Evolutionary conservation across 495 filamentous ascomycete genomes (phyloP).

Genomic region (Penicillium robsamsonii): DNA sequence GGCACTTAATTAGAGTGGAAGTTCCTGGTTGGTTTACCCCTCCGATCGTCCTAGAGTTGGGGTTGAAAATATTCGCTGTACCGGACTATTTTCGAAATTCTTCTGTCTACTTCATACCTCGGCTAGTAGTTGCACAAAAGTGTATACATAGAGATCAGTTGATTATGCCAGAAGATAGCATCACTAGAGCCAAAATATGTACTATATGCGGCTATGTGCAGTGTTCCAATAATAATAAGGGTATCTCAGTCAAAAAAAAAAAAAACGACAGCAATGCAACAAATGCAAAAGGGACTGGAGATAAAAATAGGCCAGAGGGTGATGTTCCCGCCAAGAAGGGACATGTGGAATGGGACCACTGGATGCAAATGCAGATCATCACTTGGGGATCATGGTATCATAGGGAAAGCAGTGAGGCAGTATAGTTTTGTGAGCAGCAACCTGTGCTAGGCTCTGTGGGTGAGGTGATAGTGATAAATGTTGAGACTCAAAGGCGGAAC

Average conservation of each 20-base stretch:
- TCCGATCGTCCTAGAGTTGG: too few species aligned
- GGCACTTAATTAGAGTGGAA: too few species aligned
- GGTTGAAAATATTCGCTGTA: too few species aligned
- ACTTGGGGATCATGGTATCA: constrained; percentile 14
- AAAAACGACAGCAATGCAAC: background rate
- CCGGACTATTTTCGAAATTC: background rate
- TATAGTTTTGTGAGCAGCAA: constrained; percentile 2
- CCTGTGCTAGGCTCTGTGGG: constrained; percentile 4
- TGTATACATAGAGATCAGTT: background rate
- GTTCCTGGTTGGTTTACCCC: too few species aligned
- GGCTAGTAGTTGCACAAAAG: background rate
- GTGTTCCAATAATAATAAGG: background rate
- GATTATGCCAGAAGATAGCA: background rate
- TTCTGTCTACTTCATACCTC: background rate
- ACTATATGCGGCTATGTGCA: constrained; percentile 3
- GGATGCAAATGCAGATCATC: constrained; percentile 13
- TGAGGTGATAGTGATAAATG: background rate
- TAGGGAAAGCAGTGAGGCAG: constrained; percentile 3
- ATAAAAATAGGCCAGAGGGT: background rate
- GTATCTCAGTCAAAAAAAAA: constrained; percentile 9
- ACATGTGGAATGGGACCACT: background rate
- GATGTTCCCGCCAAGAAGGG: background rate
- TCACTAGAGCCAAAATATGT: background rate
- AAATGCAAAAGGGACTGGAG: constrained; percentile 3
- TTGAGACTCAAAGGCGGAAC: background rate